These are phyloP conservation scores for Beauveria scarabaeidicola DNA, from an alignment of 2,329 filamentous ascomycete species.

Conservation along the genomic window DNA sequence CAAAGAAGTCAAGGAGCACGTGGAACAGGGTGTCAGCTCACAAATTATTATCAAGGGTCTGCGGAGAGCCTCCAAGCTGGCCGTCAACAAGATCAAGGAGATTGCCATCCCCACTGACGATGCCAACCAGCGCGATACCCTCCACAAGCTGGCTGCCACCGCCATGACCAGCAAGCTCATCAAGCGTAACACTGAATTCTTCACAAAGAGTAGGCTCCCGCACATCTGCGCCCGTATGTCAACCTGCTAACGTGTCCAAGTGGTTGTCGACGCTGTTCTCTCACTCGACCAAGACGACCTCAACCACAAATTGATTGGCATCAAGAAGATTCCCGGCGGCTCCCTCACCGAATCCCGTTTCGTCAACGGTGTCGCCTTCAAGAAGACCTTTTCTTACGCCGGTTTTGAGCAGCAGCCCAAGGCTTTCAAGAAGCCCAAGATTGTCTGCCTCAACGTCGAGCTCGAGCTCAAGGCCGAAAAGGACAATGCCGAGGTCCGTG, in stretches of 20 bases:
- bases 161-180: constrained; percentile 99
- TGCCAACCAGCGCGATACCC: constrained; percentile 75
- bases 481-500: constrained; percentile 96
- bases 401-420: constrained; percentile 99
- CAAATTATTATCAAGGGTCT: constrained; percentile 97
- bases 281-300: constrained; percentile 94
- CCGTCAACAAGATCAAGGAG: constrained; percentile 98
- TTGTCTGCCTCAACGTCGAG: constrained; percentile 95
- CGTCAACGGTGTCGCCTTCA: constrained; percentile 96
- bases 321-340: constrained; percentile 97
- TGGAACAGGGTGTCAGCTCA: constrained; percentile 93
- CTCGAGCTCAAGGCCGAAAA: constrained; percentile 98
- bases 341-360: constrained; percentile 94
- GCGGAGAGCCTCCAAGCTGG: constrained; percentile 77
- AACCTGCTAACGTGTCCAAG: constrained; percentile 37
- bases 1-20: constrained; percentile 92
- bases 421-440: constrained; percentile 86
- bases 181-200: constrained; percentile 92
- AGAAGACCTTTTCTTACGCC: constrained; percentile 98
- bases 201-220: constrained; percentile 74
- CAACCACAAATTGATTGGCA: constrained; percentile 94
- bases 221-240: not conserved
- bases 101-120: constrained; percentile 83
- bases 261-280: constrained; percentile 96
- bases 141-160: constrained; percentile 82